A percentile compares a stretch with the other conserved stretches of the same genome.
Conservation (phyloP, 2,329 filamentous ascomycete species). For the Beauveria sp. region DNA sequence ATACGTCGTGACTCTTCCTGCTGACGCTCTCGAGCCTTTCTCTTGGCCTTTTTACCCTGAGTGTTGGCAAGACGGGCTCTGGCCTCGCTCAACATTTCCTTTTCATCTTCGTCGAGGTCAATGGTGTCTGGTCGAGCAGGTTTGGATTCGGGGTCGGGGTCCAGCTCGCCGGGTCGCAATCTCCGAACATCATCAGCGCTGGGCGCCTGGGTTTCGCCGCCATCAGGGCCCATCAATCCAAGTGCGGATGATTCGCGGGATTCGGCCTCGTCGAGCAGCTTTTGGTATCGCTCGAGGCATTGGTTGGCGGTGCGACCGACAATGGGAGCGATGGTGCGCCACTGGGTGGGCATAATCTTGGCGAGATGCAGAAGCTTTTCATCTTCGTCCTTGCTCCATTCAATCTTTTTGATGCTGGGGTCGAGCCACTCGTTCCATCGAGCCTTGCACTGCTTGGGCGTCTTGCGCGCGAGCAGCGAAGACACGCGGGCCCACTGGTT, state of each 20-base stretch:
- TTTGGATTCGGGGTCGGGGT: slow-evolving; percentile 95
- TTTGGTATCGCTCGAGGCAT: slow-evolving; percentile 94
- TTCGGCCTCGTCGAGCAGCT: slow-evolving; percentile 91
- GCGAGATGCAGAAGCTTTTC: slow-evolving; percentile 94
- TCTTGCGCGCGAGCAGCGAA: slow-evolving; percentile 92
- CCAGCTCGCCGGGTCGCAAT: slow-evolving; percentile 84
- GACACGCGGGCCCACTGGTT: slow-evolving; percentile 99
- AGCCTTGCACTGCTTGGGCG: slow-evolving; percentile 97
- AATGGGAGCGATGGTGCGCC: slow-evolving; percentile 95
- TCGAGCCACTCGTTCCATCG: slow-evolving; percentile 98
- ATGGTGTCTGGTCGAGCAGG: slow-evolving; percentile 94
- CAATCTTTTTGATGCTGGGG: slow-evolving; percentile 94
- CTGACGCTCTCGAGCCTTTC: slow-evolving; percentile 91
- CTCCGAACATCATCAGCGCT: slow-evolving; percentile 87
- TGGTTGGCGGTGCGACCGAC: slow-evolving; percentile 95
- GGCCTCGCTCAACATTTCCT: slow-evolving; percentile 98
- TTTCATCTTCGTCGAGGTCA: slow-evolving; percentile 97
- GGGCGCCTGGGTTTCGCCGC: slow-evolving; percentile 79
- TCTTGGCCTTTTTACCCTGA: slow-evolving; percentile 97
- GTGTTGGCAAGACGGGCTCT: slow-evolving; percentile 94
- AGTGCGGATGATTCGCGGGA: slow-evolving; percentile 78
- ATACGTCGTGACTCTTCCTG: slow-evolving; percentile 88
- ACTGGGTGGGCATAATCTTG: slow-evolving; percentile 98
- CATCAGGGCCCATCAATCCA: slow-evolving; percentile 75
- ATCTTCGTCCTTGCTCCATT: slow-evolving; percentile 98